Conservation (phyloP, 2,329 filamentous ascomycete genomes). For the Colletotrichum shisoi region DNA sequence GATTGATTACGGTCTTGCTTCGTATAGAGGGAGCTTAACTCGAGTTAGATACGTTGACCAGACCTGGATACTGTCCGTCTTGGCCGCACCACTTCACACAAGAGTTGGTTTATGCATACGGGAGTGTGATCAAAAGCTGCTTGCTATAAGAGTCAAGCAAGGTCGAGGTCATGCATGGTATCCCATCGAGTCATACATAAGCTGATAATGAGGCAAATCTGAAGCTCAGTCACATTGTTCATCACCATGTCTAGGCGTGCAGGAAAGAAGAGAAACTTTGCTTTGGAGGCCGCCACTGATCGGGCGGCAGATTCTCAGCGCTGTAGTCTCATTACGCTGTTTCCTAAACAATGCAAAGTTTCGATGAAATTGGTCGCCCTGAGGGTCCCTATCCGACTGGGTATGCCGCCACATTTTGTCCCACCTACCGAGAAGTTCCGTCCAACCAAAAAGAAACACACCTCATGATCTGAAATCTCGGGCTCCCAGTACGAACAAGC, state of each 20-base stretch:
- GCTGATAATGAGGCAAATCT: neutral
- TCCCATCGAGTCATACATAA: neutral
- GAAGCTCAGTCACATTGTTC: neutral
- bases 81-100: neutral
- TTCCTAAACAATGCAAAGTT: neutral
- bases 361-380: neutral
- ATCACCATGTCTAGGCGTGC: slow-evolving; percentile 6
- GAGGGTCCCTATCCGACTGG: neutral
- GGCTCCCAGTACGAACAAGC: neutral
- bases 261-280: neutral
- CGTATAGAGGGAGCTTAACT: too few species aligned
- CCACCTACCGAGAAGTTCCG: neutral
- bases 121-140: neutral
- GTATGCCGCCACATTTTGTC: neutral
- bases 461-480: neutral
- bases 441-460: neutral
- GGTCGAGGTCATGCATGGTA: neutral
- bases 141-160: neutral
- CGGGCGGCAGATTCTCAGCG: neutral
- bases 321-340: slow-evolving; percentile 10
- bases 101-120: neutral
- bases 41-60: too few species aligned
- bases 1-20: neutral
- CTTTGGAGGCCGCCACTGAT: neutral
- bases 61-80: neutral